Evolutionary conservation across 371 early-diverging fungal species (phyloP).

Genomic region (Basidiobolus meristosporus): DNA sequence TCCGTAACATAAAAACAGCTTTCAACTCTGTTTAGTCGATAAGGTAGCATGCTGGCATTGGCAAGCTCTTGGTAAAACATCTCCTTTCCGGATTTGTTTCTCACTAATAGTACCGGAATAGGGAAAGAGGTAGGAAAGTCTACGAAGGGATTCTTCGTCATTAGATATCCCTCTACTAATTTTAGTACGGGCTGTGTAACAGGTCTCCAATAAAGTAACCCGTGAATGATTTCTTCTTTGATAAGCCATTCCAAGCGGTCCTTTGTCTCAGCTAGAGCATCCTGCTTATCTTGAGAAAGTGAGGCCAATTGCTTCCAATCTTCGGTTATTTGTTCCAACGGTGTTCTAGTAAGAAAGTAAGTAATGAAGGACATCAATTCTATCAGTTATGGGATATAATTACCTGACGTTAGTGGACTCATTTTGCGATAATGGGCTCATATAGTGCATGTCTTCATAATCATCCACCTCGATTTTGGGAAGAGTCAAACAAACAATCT

Average conservation of each 20-base stretch:
- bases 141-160: slow-evolving; percentile 38
- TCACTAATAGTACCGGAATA: slow-evolving; percentile 38
- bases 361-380: too few relatives aligned
- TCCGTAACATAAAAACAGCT: slow-evolving; percentile 39
- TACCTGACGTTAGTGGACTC: too few relatives aligned
- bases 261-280: slow-evolving; percentile 35
- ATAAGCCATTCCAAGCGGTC: slow-evolving; percentile 36
- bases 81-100: slow-evolving; percentile 20
- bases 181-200: slow-evolving; percentile 26
- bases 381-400: too few relatives aligned
- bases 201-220: slow-evolving; percentile 31
- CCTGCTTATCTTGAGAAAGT: slow-evolving; percentile 24
- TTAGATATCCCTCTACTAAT: slow-evolving; percentile 34
- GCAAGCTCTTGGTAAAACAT: slow-evolving; percentile 35
- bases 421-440: too few relatives aligned
- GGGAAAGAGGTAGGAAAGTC: slow-evolving; percentile 38
- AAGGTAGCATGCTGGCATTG: slow-evolving; percentile 19
- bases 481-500: slow-evolving; percentile 8
- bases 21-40: slow-evolving; percentile 25
- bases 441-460: too few relatives aligned
- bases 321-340: too few relatives aligned
- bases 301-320: too few relatives aligned
- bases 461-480: too few relatives aligned
- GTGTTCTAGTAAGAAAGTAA: too few relatives aligned
- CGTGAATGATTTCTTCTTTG: slow-evolving; percentile 60